phyloP scores from a whole-genome alignment of 108 stramenopile species.

The Parmales sp. region DNA sequence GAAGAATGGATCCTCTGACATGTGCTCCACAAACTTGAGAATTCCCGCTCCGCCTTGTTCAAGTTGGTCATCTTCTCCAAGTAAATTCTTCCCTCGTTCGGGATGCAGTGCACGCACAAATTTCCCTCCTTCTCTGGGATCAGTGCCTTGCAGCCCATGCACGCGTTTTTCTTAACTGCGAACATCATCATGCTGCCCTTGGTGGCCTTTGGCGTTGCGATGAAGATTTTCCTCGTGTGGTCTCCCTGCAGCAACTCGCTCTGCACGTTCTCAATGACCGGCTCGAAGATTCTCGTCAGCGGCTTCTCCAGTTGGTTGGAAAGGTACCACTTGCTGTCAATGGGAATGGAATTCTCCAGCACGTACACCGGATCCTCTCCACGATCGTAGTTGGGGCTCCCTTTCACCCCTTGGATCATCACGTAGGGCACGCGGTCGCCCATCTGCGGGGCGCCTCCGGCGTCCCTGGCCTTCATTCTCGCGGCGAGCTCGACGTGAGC shows the following conservation, averaged over 20 bases:
- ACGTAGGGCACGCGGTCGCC: slow-evolving; percentile 99
- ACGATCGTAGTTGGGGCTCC: slow-evolving; percentile 85
- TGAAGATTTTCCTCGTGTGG: slow-evolving; percentile 92
- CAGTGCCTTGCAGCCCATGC: slow-evolving; percentile 88
- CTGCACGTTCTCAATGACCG: slow-evolving; percentile 86
- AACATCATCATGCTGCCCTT: slow-evolving; percentile 97
- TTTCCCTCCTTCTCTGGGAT: slow-evolving; percentile 71
- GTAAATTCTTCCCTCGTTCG: slow-evolving; percentile 82
- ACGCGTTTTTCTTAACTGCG: slow-evolving; percentile 85
- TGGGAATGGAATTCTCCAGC: slow-evolving; percentile 89
- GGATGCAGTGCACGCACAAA: slow-evolving; percentile 79
- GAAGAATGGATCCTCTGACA: slow-evolving; percentile 96
- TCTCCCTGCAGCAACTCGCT: slow-evolving; percentile 84
- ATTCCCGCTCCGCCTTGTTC: slow-evolving; percentile 71
- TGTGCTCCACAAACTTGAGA: slow-evolving; percentile 78
- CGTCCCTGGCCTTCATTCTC: slow-evolving; percentile 90
- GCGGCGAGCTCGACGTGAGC: slow-evolving; percentile 98
- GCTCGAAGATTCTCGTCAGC: slow-evolving; percentile 92
- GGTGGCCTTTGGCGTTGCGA: slow-evolving; percentile 82
- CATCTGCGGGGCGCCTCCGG: slow-evolving; percentile 94
- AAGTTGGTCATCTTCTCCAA: slow-evolving; percentile 69
- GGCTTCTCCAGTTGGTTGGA: slow-evolving; percentile 93
- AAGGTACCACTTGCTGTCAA: slow-evolving; percentile 95
- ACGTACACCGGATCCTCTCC: slow-evolving; percentile 97
- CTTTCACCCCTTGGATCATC: slow-evolving; percentile 90